Percentiles rank a stretch among this genome's conserved stretches.
phyloP scores from a whole-genome alignment of 2,329 filamentous ascomycete genomes.

The Sclerotinia spermophila region DNA sequence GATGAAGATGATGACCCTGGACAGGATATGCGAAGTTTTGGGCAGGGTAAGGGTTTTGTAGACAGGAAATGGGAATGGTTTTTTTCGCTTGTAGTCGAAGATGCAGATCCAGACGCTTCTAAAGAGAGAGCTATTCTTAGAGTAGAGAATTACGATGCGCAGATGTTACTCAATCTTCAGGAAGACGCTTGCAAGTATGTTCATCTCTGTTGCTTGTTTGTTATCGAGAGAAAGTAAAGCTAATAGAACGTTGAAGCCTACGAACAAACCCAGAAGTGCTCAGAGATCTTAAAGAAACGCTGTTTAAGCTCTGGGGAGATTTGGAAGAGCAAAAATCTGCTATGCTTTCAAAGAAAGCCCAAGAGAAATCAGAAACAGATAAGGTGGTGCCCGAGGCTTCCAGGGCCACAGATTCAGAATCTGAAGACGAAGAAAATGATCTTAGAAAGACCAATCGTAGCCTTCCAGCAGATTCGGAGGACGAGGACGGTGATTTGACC shows the following conservation, averaged over 20 bases:
- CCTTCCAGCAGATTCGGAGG: slow-evolving; percentile 3
- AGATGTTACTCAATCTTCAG: slow-evolving; percentile 51
- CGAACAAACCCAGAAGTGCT: slow-evolving; percentile 49
- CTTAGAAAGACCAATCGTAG: not conserved
- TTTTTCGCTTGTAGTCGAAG: slow-evolving; percentile 76
- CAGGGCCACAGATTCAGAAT: not conserved
- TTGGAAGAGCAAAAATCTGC: slow-evolving; percentile 65
- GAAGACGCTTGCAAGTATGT: slow-evolving; percentile 50
- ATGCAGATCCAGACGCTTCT: slow-evolving; percentile 45
- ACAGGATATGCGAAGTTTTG: slow-evolving; percentile 25
- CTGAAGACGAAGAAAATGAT: not conserved
- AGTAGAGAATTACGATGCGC: slow-evolving; percentile 58
- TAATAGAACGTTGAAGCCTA: slow-evolving; percentile 45
- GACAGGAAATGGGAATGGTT: slow-evolving; percentile 69
- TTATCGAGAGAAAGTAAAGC: not conserved
- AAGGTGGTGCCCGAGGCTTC: slow-evolving; percentile 22
- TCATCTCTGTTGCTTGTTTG: not conserved
- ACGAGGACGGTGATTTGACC: not conserved
- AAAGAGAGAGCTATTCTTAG: slow-evolving; percentile 60
- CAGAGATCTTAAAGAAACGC: slow-evolving; percentile 57
- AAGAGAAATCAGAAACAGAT: slow-evolving; percentile 18
- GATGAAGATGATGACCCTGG: slow-evolving; percentile 33
- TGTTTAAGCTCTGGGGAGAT: slow-evolving; percentile 83
- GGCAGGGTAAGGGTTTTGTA: slow-evolving; percentile 25
- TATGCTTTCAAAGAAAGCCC: slow-evolving; percentile 25